Evolutionary conservation across 2,329 filamentous ascomycete species (phyloP), one percentile per base, ranked within the genome.

Genomic region (Orbilia javanica): DNA sequence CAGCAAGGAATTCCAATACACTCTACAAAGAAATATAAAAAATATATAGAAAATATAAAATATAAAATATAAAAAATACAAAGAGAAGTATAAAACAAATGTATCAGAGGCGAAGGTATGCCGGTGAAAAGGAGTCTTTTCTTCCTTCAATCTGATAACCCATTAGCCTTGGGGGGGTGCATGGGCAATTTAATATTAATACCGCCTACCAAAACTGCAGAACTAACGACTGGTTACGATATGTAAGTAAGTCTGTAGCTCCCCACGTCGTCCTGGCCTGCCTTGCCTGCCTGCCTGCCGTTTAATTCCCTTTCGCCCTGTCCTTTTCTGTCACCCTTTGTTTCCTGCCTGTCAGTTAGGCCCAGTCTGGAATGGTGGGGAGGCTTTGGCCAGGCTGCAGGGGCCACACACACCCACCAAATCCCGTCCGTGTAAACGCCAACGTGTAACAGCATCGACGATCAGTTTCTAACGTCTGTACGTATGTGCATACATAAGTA

Each of bases 141-240:
- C n/a, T 62, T 39, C 11, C 18, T 31, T 62, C 36, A 11, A 34
- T 25, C n/a, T n/a, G n/a, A n/a, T n/a, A n/a, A 15, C 13, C 36
- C 36, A 15, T 13, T 15, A 11, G 11, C 36, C n/a, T 10, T 4
- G 31, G 34, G 36, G 57, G 69, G 69, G 60, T 66, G 50, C 22
- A 8, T 39, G 52, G 44, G 63, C 42, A 74, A 65, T 67, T 74
- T 66, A 62, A 67, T 27, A 39, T 39, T 42, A 60, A 52, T 74
- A 74, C 70, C 70, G 70, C 70, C 70, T 74, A 74, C 70, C 70
- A 68, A 74, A 74, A 74, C 70, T 55, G 70, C 70, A 74, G 29
- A 31, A 11, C 2, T 39, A 52, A 53, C 63, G 31, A 20, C 20
- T 13, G 20, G 22, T 27, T 18, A 3, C 42, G 15, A 44, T 11